Evolutionary conservation across 257 asterid species (phyloP).

Genomic region (Petunia secreta): DNA sequence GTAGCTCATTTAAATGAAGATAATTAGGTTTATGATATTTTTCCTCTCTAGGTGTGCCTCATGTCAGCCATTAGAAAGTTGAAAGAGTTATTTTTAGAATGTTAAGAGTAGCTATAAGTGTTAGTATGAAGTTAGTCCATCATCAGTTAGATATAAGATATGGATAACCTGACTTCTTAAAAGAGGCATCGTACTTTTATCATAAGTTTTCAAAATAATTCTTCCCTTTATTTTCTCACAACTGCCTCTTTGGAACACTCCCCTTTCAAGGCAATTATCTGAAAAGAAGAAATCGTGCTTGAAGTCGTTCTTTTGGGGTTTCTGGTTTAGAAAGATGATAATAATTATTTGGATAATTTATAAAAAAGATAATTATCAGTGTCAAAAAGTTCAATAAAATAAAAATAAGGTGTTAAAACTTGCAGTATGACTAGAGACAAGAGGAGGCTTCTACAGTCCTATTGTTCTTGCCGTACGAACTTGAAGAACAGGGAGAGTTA

Average conservation of each 20-base stretch:
- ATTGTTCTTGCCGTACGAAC: no score
- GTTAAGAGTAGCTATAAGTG: background rate
- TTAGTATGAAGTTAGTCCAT: background rate
- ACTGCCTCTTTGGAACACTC: background rate
- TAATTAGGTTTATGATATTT: background rate
- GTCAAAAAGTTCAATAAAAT: background rate
- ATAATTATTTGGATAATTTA: background rate
- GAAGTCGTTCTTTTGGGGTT: background rate
- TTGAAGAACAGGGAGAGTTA: no score
- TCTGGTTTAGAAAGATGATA: background rate
- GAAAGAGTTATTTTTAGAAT: background rate
- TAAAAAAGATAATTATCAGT: background rate
- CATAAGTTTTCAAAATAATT: background rate
- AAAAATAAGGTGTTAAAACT: background rate
- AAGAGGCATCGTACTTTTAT: background rate
- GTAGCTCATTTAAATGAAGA: no score
- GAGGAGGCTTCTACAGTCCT: no score
- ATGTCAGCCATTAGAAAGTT: background rate
- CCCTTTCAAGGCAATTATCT: background rate
- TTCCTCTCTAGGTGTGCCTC: conserved; percentile 3
- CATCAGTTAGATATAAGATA: background rate
- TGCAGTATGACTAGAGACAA: no score
- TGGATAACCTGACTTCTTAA: background rate
- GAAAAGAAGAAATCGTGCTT: background rate
- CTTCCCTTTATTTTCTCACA: background rate